Base-by-base conservation (phyloP, 352 stramenopile species). In the Discostella stelligera region DNA sequence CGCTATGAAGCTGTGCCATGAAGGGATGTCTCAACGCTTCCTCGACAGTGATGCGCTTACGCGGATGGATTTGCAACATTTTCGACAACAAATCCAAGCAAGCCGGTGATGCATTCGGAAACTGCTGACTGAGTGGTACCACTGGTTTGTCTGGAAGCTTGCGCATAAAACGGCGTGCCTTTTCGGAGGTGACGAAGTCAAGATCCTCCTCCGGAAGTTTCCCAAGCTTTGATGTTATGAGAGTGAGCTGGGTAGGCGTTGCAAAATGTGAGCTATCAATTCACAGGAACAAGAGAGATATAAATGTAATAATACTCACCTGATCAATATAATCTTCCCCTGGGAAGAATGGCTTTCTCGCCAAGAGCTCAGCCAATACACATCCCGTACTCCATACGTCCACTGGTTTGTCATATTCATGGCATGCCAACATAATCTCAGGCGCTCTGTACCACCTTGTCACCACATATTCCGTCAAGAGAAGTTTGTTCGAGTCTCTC, bases 301-400 rank as follows among this genome's bases (percentile, higher is more conserved):
- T 83, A 84, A 20, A 46, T 66, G 8, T 5, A 50, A 48, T 52
- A 30, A 25, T 3, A 71, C 79, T 93, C 53, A 99, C 95, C 86
- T 99, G 97, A 84, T 99, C 95, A 84, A 99, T 98, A 85, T 99
- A 99, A 84, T 99, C 96, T 63, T 99, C 95, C 7, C 97, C 97
- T 2, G 96, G 96, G 77, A 99, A 99, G 20, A 98, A 93, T 68
- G 97, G 96, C 71, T 98, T 99, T 53, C 97, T 90, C 6, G 91
- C 93, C 69, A 99, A 94, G 77, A 99, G 96, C 79, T 99, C 97
- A 4, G 95, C 97, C 73, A 99, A 98, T 69, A 99, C 99, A 78
- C 97, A 99, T 20, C 97, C 97, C 65, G 98, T 96, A 66, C 82
- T 90, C 96, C 96, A 98, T 73, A 98, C 92, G 82, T 98, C 96